Evolutionary conservation across 768 basidiomycete genomes (phyloP).

Genomic region (Suillus luteus): DNA sequence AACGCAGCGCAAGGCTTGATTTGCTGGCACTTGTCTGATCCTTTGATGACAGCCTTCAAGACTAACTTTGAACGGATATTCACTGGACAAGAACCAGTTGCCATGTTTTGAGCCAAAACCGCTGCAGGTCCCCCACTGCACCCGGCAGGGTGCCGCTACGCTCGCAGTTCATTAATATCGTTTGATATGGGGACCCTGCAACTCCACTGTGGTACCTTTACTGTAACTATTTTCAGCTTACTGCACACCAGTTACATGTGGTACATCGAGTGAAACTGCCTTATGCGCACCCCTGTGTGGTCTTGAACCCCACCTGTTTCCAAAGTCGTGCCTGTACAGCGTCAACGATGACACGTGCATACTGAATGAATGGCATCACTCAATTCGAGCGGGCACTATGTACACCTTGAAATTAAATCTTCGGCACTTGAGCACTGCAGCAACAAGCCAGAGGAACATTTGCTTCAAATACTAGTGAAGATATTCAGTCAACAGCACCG

Average conservation of each 20-base stretch:
- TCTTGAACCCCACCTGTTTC: background rate
- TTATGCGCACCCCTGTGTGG: background rate
- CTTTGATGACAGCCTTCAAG: background rate
- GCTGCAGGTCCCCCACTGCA: background rate
- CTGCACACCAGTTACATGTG: background rate
- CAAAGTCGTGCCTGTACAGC: background rate
- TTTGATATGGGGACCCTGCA: background rate
- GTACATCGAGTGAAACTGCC: background rate
- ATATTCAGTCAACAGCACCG: constrained; percentile 4
- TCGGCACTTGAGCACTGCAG: background rate
- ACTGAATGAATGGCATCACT: background rate
- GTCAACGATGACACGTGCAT: background rate
- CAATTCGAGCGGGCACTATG: background rate
- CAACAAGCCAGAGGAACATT: background rate
- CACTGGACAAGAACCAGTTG: background rate
- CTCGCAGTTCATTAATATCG: background rate
- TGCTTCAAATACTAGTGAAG: constrained; percentile 2
- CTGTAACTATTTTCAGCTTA: background rate
- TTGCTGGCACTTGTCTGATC: constrained; percentile 70
- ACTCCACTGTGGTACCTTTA: background rate
- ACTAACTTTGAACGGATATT: background rate
- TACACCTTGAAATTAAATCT: background rate
- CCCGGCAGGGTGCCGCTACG: background rate
- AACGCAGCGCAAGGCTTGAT: constrained; percentile 82
- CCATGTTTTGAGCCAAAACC: background rate